These are phyloP conservation scores for Colletotrichum sp. DNA, from an alignment of 2,329 filamentous ascomycete genomes.

Conservation along the genomic window DNA sequence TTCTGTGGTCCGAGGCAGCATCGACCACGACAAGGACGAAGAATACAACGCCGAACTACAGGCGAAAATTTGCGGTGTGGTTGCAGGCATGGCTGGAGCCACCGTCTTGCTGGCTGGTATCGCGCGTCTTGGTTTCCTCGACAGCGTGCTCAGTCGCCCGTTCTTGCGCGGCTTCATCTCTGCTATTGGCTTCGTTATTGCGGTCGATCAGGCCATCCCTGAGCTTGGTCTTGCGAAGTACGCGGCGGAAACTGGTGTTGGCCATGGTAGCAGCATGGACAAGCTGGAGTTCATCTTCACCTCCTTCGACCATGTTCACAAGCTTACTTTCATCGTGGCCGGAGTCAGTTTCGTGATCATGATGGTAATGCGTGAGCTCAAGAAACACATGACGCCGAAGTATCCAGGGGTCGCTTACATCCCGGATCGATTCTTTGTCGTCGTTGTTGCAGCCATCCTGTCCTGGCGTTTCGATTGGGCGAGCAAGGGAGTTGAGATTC, in stretches of 20 bases:
- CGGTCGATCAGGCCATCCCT: conserved; percentile 92
- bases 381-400: conserved; percentile 78
- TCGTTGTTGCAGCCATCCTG: conserved; percentile 82
- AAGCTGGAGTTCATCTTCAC: conserved; percentile 82
- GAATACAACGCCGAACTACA: conserved; percentile 74
- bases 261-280: conserved; percentile 84
- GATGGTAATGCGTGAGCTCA: conserved; percentile 86
- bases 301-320: conserved; percentile 71
- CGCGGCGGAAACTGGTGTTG: conserved; percentile 69
- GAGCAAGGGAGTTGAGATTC: conserved; percentile 77
- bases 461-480: conserved; percentile 83
- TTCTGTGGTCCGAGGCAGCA: conserved; percentile 80
- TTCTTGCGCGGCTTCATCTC: conserved; percentile 97
- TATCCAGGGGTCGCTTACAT: conserved; percentile 85
- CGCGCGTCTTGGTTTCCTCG: conserved; percentile 86
- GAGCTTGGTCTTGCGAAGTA: conserved; percentile 78
- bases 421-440: conserved; percentile 89
- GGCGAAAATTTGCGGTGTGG: conserved; percentile 84
- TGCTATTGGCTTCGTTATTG: conserved; percentile 94
- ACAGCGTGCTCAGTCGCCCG: conserved; percentile 90
- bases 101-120: conserved; percentile 89
- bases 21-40: conserved; percentile 69
- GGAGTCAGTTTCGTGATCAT: conserved; percentile 84
- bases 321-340: conserved; percentile 77
- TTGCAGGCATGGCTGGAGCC: conserved; percentile 85